phyloP scores from a whole-genome alignment of 2,329 filamentous ascomycete genomes.

The Macrophomina pseudophaseolina region DNA sequence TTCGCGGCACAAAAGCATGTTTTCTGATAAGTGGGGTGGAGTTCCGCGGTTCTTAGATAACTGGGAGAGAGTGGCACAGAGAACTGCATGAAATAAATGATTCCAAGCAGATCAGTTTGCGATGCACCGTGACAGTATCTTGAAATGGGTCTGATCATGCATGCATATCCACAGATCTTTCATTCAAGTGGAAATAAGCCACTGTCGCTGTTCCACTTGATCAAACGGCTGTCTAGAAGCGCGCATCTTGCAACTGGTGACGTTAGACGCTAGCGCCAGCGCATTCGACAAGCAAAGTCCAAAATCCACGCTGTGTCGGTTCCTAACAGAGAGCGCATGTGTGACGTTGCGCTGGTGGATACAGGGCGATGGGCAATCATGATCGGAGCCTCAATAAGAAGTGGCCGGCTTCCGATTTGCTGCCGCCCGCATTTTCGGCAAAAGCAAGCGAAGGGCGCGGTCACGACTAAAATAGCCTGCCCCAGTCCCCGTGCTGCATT shows the following conservation, averaged over 20 bases:
- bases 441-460: background rate
- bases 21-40: constrained; percentile 4
- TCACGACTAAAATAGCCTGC: constrained; percentile 3
- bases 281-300: background rate
- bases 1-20: constrained; percentile 6
- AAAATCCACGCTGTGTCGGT: background rate
- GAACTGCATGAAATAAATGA: constrained; percentile 10
- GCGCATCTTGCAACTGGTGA: background rate
- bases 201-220: background rate
- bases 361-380: background rate
- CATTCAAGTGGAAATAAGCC: background rate
- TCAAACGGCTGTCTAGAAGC: background rate
- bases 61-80: constrained; percentile 7
- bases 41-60: constrained; percentile 20
- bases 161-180: background rate
- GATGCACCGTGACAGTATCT: background rate
- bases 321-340: background rate
- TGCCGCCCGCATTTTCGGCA: no score
- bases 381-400: background rate
- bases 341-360: background rate
- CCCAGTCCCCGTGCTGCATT: background rate
- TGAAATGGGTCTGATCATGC: background rate
- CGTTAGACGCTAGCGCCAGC: background rate
- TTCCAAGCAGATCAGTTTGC: no score
- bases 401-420: background rate